These are phyloP conservation scores for Pythium grandisporangium DNA, from an alignment of 352 stramenopile genomes.

Conservation along the genomic window DNA sequence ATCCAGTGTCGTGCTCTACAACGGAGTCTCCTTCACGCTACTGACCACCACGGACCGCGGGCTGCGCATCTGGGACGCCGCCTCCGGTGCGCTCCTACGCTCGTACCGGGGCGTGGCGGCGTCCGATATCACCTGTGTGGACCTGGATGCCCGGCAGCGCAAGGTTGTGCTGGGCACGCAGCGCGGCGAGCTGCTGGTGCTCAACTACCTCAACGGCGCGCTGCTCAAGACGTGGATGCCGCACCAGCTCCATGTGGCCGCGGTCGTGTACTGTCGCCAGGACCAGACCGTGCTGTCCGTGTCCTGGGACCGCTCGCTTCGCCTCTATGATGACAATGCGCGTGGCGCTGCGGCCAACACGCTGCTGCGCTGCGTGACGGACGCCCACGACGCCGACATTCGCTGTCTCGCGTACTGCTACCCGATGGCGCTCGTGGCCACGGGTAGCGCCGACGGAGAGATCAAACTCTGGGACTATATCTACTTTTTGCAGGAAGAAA, in stretches of 20 bases:
- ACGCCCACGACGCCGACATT: slow-evolving; percentile 70
- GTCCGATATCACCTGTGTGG: slow-evolving; percentile 63
- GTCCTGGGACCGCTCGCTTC: slow-evolving; percentile 66
- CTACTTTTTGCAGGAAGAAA: slow-evolving; percentile 72
- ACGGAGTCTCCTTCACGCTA: slow-evolving; percentile 53
- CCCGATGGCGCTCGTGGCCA: slow-evolving; percentile 51
- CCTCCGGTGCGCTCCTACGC: slow-evolving; percentile 38
- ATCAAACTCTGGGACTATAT: slow-evolving; percentile 86
- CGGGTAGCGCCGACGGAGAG: slow-evolving; percentile 37
- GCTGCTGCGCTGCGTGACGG: slow-evolving; percentile 51
- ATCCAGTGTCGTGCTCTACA: slow-evolving; percentile 59
- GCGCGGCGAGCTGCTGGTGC: slow-evolving; percentile 50
- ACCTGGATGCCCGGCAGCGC: slow-evolving; percentile 53
- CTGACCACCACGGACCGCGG: slow-evolving; percentile 61
- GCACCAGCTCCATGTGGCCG: slow-evolving; percentile 50
- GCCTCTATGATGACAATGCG: slow-evolving; percentile 64
- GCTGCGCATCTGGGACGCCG: slow-evolving; percentile 61
- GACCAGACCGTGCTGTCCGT: slow-evolving; percentile 63
- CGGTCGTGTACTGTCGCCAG: slow-evolving; percentile 67
- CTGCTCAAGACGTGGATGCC: slow-evolving; percentile 53
- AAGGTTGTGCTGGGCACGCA: slow-evolving; percentile 66
- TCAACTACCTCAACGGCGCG: slow-evolving; percentile 73
- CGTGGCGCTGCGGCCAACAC: slow-evolving; percentile 36
- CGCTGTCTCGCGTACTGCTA: slow-evolving; percentile 74
- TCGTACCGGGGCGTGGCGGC: slow-evolving; percentile 39